Conservation (phyloP, 768 basidiomycete species). For the Serendipita sp. region DNA sequence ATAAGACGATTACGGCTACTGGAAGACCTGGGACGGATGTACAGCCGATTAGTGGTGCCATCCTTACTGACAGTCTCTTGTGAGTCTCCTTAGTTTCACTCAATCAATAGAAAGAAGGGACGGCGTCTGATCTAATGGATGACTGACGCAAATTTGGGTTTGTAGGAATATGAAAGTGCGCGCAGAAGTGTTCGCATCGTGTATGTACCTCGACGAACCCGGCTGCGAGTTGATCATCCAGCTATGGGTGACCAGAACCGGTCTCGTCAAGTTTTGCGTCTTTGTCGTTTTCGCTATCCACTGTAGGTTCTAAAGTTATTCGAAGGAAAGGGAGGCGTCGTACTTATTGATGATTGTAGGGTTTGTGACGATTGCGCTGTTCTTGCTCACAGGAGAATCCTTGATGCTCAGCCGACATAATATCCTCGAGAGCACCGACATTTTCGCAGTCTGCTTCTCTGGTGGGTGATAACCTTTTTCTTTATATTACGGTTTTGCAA, state of each 20-base stretch:
- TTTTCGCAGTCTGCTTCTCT: not conserved
- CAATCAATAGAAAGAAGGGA: not conserved
- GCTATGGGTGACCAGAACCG: not conserved
- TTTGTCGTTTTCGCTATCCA: not conserved
- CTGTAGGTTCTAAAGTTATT: not conserved
- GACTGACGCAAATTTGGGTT: not conserved
- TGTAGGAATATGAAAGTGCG: not conserved
- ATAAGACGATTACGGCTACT: not conserved
- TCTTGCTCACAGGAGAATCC: not conserved
- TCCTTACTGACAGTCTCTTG: not conserved
- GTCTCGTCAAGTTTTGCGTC: constrained; percentile 5
- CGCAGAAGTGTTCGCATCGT: not conserved
- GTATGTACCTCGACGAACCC: not conserved
- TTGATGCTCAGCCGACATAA: not conserved
- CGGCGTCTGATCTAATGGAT: not conserved
- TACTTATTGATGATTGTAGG: not conserved
- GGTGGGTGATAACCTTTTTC: not conserved
- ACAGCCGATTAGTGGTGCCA: not conserved
- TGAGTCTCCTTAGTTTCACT: not conserved
- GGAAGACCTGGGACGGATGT: not conserved
- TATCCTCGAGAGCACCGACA: not conserved
- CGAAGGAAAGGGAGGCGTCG: not conserved
- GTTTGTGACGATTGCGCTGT: not conserved
- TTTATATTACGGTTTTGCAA: not conserved
- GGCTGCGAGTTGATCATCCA: not conserved